These are phyloP conservation scores for Fusarium verrucosum DNA, from an alignment of 2,329 filamentous ascomycete genomes.

Conservation along the genomic window DNA sequence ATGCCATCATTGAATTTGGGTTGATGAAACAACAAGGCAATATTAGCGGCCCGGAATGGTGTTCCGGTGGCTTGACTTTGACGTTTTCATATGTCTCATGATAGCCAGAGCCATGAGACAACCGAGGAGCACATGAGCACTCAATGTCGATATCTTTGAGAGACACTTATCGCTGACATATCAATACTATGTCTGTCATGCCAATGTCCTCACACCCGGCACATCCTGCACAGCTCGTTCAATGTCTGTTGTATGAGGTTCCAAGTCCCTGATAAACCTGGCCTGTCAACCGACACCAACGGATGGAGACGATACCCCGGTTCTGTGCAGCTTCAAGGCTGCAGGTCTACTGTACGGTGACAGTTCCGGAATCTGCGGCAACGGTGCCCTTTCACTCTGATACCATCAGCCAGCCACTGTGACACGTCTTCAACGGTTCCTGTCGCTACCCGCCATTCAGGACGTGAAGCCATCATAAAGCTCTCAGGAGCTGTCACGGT, in stretches of 20 bases:
- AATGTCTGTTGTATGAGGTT: background rate
- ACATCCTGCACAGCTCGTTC: background rate
- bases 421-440: constrained; percentile 38
- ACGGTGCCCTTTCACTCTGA: constrained; percentile 5
- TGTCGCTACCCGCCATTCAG: constrained; percentile 30
- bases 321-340: constrained; percentile 22
- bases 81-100: constrained; percentile 18
- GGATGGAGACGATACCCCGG: constrained; percentile 25
- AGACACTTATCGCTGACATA: background rate
- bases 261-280: background rate
- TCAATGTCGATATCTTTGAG: background rate
- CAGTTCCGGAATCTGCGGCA: constrained; percentile 23
- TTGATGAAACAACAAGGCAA: background rate
- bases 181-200: background rate
- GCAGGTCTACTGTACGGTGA: constrained; percentile 24
- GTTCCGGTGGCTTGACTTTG: background rate
- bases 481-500: constrained; percentile 28
- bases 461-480: constrained; percentile 23
- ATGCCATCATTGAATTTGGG: background rate
- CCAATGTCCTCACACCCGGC: background rate
- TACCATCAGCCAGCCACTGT: constrained; percentile 34
- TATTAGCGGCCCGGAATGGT: background rate
- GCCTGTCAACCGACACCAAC: constrained; percentile 12
- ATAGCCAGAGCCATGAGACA: constrained; percentile 10
- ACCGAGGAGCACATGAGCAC: constrained; percentile 2